These are phyloP conservation scores for Phalaenopsis equestris DNA, from an alignment of 106 monocot species.

Conservation along the genomic window DNA sequence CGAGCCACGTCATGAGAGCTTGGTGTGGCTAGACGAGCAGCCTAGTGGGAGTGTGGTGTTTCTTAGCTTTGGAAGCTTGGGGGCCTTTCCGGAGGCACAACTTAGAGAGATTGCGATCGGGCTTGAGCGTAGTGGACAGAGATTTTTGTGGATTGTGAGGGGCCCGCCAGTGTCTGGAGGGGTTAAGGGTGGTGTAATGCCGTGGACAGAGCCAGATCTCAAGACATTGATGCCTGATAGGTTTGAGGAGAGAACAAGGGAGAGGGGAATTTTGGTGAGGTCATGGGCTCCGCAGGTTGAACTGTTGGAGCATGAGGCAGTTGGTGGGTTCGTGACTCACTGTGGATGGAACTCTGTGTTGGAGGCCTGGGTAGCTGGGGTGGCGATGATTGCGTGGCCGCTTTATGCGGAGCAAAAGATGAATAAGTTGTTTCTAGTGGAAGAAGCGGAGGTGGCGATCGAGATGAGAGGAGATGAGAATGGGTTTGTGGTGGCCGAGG, in stretches of 20 bases:
- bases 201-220: conserved; percentile 31
- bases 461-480: conserved; percentile 33
- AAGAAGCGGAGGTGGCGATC: conserved; percentile 31
- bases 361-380: conserved; percentile 44
- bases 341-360: conserved; percentile 70
- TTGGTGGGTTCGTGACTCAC: conserved; percentile 67
- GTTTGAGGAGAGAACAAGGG: conserved; percentile 46
- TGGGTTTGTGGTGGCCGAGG: conserved; percentile 33
- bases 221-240: conserved; percentile 39
- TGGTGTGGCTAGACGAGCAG: conserved; percentile 54
- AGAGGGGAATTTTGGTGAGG: conserved; percentile 40
- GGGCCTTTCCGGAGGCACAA: conserved; percentile 32
- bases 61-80: conserved; percentile 64
- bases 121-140: conserved; percentile 52
- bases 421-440: conserved; percentile 48
- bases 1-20: conserved; percentile 11
- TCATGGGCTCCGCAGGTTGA: conserved; percentile 59
- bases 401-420: conserved; percentile 66
- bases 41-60: conserved; percentile 59
- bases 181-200: not conserved
- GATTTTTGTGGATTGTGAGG: conserved; percentile 57
- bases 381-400: conserved; percentile 66
- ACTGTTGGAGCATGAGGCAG: conserved; percentile 40
- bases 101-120: conserved; percentile 46
- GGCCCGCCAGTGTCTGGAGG: conserved; percentile 13